Conservation (phyloP, 1,284 basidiomycete genomes). For the Papiliotrema laurentii region DNA sequence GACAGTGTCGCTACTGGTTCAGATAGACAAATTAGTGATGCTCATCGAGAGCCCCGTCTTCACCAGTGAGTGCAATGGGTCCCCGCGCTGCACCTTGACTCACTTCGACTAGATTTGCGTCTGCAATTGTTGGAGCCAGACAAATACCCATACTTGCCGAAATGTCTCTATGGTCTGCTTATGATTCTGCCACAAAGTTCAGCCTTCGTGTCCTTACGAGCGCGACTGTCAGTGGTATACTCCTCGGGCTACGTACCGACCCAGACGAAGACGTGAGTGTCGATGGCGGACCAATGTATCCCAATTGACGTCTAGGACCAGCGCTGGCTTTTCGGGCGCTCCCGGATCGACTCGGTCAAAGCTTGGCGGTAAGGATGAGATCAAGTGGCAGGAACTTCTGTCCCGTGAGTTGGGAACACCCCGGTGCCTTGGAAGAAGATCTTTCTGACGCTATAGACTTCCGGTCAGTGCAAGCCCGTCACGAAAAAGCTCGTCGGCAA, state of each 20-base stretch:
- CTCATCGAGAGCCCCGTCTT: constrained; percentile 98
- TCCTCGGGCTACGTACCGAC: constrained; percentile 86
- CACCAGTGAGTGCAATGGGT: constrained; percentile 62
- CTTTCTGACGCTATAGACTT: constrained; percentile 53
- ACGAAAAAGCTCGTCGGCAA: constrained; percentile 76
- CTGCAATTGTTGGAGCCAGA: constrained; percentile 96
- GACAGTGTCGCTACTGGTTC: constrained; percentile 88
- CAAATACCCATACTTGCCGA: constrained; percentile 91
- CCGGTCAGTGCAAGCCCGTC: constrained; percentile 72
- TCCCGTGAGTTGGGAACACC: constrained; percentile 50
- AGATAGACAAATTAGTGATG: constrained; percentile 97
- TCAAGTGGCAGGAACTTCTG: constrained; percentile 89
- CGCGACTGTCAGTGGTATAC: constrained; percentile 90
- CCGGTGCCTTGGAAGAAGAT: background rate
- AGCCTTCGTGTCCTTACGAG: constrained; percentile 91
- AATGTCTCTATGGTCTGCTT: constrained; percentile 92
- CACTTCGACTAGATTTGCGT: constrained; percentile 65
- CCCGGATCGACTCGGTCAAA: constrained; percentile 62
- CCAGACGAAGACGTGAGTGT: constrained; percentile 70
- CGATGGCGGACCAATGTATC: too few relatives aligned
- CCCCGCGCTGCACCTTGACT: background rate
- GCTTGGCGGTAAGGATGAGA: constrained; percentile 68
- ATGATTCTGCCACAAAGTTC: constrained; percentile 97
- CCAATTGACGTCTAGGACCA: constrained; percentile 8
- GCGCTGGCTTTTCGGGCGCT: constrained; percentile 32